These are phyloP conservation scores for Polygonum aviculare DNA, from an alignment of 148 eudicot species.

Conservation along the genomic window DNA sequence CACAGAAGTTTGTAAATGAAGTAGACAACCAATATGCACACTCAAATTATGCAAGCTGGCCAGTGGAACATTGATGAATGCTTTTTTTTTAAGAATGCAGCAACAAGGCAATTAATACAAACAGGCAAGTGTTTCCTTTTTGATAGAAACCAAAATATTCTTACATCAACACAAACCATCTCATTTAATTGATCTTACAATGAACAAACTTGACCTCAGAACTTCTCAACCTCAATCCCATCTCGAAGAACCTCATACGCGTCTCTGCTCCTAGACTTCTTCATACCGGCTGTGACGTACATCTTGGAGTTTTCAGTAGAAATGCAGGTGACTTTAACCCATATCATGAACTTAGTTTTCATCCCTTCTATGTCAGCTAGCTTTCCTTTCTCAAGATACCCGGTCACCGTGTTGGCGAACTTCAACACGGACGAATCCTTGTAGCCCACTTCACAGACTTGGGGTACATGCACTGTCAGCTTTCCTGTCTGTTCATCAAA, in stretches of 20 bases:
- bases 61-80: neutral
- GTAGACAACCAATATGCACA: neutral
- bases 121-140: neutral
- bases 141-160: neutral
- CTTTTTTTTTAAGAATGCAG: neutral
- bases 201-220: constrained; percentile 18
- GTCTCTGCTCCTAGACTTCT: constrained; percentile 65
- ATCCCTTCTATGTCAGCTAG: constrained; percentile 78
- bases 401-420: constrained; percentile 70
- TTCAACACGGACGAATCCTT: constrained; percentile 80
- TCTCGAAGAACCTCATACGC: constrained; percentile 79
- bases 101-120: neutral
- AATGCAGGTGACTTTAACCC: constrained; percentile 79
- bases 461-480: constrained; percentile 66
- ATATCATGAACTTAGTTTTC: constrained; percentile 80
- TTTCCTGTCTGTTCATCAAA: constrained; percentile 72
- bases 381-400: constrained; percentile 85
- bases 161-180: neutral
- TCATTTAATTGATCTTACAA: neutral
- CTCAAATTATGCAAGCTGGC: neutral
- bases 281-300: constrained; percentile 71
- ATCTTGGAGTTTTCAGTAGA: constrained; percentile 65
- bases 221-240: constrained; percentile 69
- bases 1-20: neutral
- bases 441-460: constrained; percentile 85